Base-by-base conservation (phyloP, 306 rosid genomes). In the Malus sieversii region DNA sequence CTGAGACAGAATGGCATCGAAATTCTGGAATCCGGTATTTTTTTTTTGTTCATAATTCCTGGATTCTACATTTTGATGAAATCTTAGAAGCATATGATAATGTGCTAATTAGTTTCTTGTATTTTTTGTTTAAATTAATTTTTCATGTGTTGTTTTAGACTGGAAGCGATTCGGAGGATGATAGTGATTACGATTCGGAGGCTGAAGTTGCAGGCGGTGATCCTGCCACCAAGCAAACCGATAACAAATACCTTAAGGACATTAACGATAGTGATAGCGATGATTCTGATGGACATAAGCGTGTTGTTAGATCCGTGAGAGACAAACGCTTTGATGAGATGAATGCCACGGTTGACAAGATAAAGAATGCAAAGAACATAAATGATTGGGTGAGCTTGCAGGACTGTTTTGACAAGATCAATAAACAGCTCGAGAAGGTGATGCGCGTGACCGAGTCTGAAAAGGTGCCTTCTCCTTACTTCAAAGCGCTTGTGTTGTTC, bases 381-480 rank as follows among this genome's bases (percentile, higher is more conserved):
- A 92, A 92, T 69, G 96, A 92, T 30, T 92, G 97, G 97, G 97
- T 88, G 13, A 88, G 91, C 82, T 78, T 92, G 80, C 96, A 88
- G 29, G 97, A 92, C 84, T 87, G 90, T 62, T 92, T 92, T 83
- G 97, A 92, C 75, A 90, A 92, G 83, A 84, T 92, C 53, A 88
- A 85, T 76, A 90, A 92, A 44, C 96, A 92, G 71, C 90, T 92
- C 7, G 97, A 92, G 84, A 92, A 90, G 75, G 93, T 92, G 48
- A 84, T 90, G 92, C 90, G 96, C 63, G 86, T 90, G 23, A 86
- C 85, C 0, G 96, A 92, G 84, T 86, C 93, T 10, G 93, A 81
- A 19, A 92, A 88, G 85, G 88, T 83, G 1, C 97, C 97, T 20
- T 72, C 71, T 20, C 87, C 87, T 4, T 92, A 90, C 71, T 82